Conservation (phyloP, 2,329 filamentous ascomycete genomes). For the Neurospora sp. region DNA sequence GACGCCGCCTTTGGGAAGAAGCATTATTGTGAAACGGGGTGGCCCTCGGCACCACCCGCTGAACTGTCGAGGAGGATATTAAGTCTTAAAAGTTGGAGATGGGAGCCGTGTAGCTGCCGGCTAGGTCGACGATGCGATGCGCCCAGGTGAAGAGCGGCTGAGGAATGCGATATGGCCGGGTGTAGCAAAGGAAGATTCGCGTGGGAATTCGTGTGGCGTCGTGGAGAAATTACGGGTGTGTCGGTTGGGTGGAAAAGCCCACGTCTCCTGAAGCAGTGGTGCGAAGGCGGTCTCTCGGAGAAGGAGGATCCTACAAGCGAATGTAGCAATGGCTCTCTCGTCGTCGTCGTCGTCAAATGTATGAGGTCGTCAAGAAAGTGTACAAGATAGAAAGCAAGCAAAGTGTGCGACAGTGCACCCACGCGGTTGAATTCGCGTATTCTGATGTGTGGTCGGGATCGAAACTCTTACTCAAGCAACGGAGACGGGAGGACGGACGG, state of each 20-base stretch:
- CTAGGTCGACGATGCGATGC: not conserved
- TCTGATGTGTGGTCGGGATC: not conserved
- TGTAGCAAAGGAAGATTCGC: not conserved
- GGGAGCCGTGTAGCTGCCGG: slow-evolving; percentile 2
- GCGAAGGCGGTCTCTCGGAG: not conserved
- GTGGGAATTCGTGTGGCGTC: not conserved
- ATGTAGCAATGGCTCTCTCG: not conserved
- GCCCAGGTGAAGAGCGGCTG: not conserved
- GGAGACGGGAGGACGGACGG: not conserved
- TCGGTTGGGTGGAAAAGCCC: not conserved
- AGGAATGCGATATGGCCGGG: not conserved
- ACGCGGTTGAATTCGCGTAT: not conserved
- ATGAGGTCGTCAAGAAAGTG: slow-evolving; percentile 1
- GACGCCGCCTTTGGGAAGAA: slow-evolving; percentile 81
- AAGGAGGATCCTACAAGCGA: not conserved
- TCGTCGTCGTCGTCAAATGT: slow-evolving; percentile 2
- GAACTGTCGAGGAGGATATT: slow-evolving; percentile 4
- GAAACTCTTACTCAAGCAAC: not conserved
- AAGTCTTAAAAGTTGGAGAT: not conserved
- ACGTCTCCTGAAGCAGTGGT: not conserved
- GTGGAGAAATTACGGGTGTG: not conserved
- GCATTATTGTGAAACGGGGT: slow-evolving; percentile 51
- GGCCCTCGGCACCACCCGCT: slow-evolving; percentile 32
- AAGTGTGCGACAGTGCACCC: not conserved
- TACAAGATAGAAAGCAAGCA: not conserved